phyloP scores from a whole-genome alignment of 257 asterid species.

The Capsicum pubescens region DNA sequence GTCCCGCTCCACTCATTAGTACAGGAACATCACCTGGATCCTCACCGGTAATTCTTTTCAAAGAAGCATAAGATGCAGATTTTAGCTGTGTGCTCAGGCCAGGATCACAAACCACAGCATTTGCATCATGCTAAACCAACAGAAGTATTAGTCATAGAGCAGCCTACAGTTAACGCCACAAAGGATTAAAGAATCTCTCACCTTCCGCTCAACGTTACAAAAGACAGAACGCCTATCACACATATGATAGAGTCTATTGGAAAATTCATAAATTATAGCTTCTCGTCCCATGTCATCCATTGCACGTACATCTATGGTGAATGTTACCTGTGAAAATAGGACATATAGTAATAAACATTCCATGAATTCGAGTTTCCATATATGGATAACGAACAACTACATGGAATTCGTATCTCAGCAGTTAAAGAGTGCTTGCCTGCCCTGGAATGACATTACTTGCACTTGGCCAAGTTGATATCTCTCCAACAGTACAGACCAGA shows the following conservation, averaged over 20 bases:
- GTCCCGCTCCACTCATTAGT: constrained; percentile 99
- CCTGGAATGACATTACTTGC: constrained; percentile 99
- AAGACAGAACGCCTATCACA: constrained; percentile 82
- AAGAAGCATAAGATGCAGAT: constrained; percentile 69
- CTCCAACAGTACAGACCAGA: constrained; percentile 98
- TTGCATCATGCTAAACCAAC: constrained; percentile 79
- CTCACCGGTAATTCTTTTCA: constrained; percentile 60
- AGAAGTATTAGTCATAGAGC: constrained; percentile 18
- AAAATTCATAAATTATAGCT: constrained; percentile 78
- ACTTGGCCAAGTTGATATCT: constrained; percentile 97
- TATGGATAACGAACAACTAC: neutral
- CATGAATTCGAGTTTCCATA: neutral
- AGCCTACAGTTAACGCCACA: neutral
- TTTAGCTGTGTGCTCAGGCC: constrained; percentile 72
- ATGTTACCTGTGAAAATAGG: constrained; percentile 63
- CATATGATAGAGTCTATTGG: constrained; percentile 65
- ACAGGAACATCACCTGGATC: constrained; percentile 62
- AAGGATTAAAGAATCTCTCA: constrained; percentile 30
- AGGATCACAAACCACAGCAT: constrained; percentile 75
- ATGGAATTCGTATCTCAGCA: neutral
- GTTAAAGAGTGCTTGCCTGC: constrained; percentile 65
- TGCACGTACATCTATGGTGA: constrained; percentile 91
- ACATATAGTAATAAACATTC: neutral
- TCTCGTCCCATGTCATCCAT: constrained; percentile 91
- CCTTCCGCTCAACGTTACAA: constrained; percentile 85